These are phyloP conservation scores for Sclerotiophoma versabilis DNA, from an alignment of 2,329 filamentous ascomycete species.

Conservation along the genomic window DNA sequence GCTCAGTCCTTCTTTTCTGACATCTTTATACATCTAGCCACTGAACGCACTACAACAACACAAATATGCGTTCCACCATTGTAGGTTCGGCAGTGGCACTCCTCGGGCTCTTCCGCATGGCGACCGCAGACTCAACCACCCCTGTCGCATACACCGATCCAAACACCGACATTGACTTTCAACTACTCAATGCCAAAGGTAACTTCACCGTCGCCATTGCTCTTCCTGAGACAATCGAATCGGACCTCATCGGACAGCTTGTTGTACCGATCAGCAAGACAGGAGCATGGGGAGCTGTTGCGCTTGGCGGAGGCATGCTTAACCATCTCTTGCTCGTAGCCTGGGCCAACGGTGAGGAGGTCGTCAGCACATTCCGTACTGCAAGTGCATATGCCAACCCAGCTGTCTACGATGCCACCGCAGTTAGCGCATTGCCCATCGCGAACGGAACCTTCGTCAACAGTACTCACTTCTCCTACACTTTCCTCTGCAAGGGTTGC, in stretches of 20 bases:
- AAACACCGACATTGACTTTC: conserved; percentile 22
- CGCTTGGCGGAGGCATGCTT: conserved; percentile 57
- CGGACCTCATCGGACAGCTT: conserved; percentile 21
- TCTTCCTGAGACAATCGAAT: conserved; percentile 16
- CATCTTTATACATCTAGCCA: conserved; percentile 1
- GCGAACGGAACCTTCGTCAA: conserved; percentile 62
- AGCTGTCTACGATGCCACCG: conserved; percentile 50
- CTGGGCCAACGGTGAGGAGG: conserved; percentile 57
- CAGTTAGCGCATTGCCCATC: conserved; percentile 55
- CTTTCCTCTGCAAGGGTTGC: conserved; percentile 58
- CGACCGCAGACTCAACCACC: conserved; percentile 8
- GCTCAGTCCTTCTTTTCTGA: conserved; percentile 1
- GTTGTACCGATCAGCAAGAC: conserved; percentile 15
- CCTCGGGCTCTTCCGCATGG: conserved; percentile 13
- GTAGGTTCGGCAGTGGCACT: conserved; percentile 20
- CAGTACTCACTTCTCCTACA: conserved; percentile 61
- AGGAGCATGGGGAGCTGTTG: conserved; percentile 56
- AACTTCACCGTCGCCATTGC: conserved; percentile 17
- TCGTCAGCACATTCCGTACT: conserved; percentile 56
- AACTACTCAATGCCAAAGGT: conserved; percentile 13
- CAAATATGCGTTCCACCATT: conserved; percentile 18
- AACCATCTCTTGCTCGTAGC: conserved; percentile 58
- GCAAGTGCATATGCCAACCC: conserved; percentile 58
- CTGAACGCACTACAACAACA: background rate
- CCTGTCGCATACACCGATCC: conserved; percentile 22